Evolutionary conservation across 768 basidiomycete genomes (phyloP), one percentile per base, ranked within the genome.

Genomic region (Agrocybe praecox): DNA sequence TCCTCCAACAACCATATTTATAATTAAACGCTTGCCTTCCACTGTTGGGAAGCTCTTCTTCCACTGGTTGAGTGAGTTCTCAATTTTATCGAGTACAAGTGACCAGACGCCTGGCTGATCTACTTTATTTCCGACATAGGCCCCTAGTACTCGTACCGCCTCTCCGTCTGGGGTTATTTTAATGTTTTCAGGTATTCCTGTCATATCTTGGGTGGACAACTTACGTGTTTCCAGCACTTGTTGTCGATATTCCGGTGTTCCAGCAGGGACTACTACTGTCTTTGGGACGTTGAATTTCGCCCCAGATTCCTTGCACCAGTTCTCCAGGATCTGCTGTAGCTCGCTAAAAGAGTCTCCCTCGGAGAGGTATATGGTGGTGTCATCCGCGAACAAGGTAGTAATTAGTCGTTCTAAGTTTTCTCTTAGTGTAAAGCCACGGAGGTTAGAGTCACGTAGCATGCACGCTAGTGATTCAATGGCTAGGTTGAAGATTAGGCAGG

Each of bases 211-310:
- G 48, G 26, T 49, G 1, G 36, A 15, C 7, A n/a, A n/a, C 19
- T 52, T 11, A 60, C 22, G n/a, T 7, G 15, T 56, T 2, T 48
- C 19, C 0, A 69, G 2, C 1, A 44, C 0, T n/a, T 36, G 34
- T 5, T 34, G 9, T 32, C 61, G 44, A 17, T 55, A 53, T 8
- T 48, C 40, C 14, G 11, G 2, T 1, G 42, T 46, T 6, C 59
- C 59, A 2, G 56, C 44, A 2, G 59, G 59, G 2, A 61, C 34
- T 15, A 57, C 56, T 48, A 73, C 69, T 0, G 76, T 80, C 58
- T 81, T 81, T 0, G 50, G 44, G 0, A 63, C 57, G 45, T 80
- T 81, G 56, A 80, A 81, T 36, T 72, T 74, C 0, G 78, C 78
- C 0, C 67, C 60, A 9, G 74, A 73, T 5, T 72, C 75, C 0